These are phyloP conservation scores for Wickerhamiella cacticola DNA, from an alignment of 805 yeast species.

Conservation along the genomic window DNA sequence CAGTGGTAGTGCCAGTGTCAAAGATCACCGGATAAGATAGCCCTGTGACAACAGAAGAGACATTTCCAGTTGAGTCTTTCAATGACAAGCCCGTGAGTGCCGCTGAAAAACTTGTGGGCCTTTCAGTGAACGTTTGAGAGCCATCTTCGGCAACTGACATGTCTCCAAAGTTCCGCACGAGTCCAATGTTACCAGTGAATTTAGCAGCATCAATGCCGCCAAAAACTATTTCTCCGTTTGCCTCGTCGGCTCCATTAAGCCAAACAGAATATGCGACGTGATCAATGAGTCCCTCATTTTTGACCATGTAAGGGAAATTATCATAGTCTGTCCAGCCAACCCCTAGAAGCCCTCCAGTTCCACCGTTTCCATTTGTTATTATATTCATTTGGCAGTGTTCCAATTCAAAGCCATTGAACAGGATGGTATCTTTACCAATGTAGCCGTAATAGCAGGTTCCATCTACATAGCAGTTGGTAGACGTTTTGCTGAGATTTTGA, in stretches of 20 bases:
- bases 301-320: constrained; percentile 19
- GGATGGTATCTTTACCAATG: constrained; percentile 40
- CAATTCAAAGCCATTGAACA: constrained; percentile 34
- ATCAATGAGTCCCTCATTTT: constrained; percentile 28
- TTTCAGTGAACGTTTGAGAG: background rate
- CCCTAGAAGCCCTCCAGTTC: constrained; percentile 12
- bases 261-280: constrained; percentile 32
- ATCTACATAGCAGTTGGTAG: constrained; percentile 31
- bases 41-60: background rate
- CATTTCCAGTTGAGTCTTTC: background rate
- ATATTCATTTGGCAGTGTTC: constrained; percentile 53
- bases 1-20: background rate
- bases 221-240: constrained; percentile 30
- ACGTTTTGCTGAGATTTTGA: constrained; percentile 11
- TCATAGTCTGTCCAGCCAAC: constrained; percentile 34
- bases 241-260: constrained; percentile 23
- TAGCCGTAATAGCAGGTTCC: constrained; percentile 39
- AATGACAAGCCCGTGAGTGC: background rate
- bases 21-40: background rate
- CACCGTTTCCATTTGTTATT: constrained; percentile 41
- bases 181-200: constrained; percentile 33
- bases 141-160: background rate
- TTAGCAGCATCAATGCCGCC: constrained; percentile 43
- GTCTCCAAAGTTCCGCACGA: constrained; percentile 25
- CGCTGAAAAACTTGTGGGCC: background rate